These are phyloP conservation scores for Lecanicillium sp. DNA, from an alignment of 2,329 filamentous ascomycete species.

Conservation along the genomic window DNA sequence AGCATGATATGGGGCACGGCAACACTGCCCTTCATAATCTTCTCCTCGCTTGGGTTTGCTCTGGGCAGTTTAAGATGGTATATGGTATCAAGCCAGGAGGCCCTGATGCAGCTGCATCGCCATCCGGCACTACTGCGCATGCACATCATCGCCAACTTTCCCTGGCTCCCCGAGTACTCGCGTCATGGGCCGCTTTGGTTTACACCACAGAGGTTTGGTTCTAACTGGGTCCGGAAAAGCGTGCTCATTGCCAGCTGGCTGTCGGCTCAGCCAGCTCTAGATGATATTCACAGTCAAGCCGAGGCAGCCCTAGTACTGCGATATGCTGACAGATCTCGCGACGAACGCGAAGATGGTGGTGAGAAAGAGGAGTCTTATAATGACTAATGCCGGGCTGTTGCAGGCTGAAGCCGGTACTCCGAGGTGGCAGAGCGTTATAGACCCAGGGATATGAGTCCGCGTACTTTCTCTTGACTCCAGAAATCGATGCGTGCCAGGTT, in stretches of 20 bases:
- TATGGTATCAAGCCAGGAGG: slow-evolving; percentile 10
- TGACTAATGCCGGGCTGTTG: no score
- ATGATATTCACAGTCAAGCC: slow-evolving; percentile 12
- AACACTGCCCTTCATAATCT: slow-evolving; percentile 14
- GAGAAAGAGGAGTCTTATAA: no score
- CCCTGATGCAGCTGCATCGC: slow-evolving; percentile 13
- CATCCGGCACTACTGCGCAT: slow-evolving; percentile 14
- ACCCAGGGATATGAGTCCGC: no score
- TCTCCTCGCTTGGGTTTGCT: slow-evolving; percentile 14
- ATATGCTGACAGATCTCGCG: not conserved
- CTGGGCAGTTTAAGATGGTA: slow-evolving; percentile 15
- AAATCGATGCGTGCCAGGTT: no score
- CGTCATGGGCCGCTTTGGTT: slow-evolving; percentile 9
- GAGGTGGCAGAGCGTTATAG: no score
- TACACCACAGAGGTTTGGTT: slow-evolving; percentile 9
- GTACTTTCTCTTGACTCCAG: no score
- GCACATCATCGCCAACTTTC: slow-evolving; percentile 15
- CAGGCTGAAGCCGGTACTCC: no score
- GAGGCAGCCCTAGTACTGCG: slow-evolving; percentile 11
- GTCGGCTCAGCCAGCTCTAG: slow-evolving; percentile 14
- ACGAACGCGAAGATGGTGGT: no score
- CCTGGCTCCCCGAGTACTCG: slow-evolving; percentile 12
- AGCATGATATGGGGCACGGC: slow-evolving; percentile 16
- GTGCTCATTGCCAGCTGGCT: slow-evolving; percentile 15
- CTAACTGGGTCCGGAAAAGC: slow-evolving; percentile 12